phyloP scores from a whole-genome alignment of 1,139 yeast genomes.

The Blastobotrys indianensis region DNA sequence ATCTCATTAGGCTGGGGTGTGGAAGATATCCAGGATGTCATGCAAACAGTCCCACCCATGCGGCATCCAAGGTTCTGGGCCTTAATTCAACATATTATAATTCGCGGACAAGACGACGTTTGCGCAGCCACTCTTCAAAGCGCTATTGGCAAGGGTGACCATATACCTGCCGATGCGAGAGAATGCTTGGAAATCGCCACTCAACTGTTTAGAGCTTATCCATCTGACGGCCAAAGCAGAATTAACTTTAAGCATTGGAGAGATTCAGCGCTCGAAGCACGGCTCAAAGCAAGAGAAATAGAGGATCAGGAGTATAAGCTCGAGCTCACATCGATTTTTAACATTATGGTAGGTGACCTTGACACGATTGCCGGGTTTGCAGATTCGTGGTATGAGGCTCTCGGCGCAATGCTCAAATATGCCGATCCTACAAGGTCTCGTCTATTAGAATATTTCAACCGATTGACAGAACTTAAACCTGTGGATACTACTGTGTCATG shows the following conservation, averaged over 20 bases:
- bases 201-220: slow-evolving; percentile 20
- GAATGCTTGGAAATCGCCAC: slow-evolving; percentile 19
- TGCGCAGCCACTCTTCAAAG: slow-evolving; percentile 19
- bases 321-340: slow-evolving; percentile 17
- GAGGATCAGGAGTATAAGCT: slow-evolving; percentile 15
- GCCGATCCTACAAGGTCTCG: slow-evolving; percentile 51
- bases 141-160: slow-evolving; percentile 6
- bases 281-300: slow-evolving; percentile 14
- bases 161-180: slow-evolving; percentile 15
- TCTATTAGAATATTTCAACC: slow-evolving; percentile 39
- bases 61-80: slow-evolving; percentile 61
- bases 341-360: slow-evolving; percentile 45
- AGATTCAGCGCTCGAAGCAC: slow-evolving; percentile 16
- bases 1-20: slow-evolving; percentile 20
- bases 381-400: slow-evolving; percentile 66
- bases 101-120: slow-evolving; percentile 64
- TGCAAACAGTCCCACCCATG: slow-evolving; percentile 42
- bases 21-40: slow-evolving; percentile 20
- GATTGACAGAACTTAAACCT: slow-evolving; percentile 33
- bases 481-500: slow-evolving; percentile 42
- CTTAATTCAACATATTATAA: slow-evolving; percentile 49
- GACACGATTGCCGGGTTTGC: slow-evolving; percentile 46
- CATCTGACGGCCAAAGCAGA: slow-evolving; percentile 13
- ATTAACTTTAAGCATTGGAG: slow-evolving; percentile 26
- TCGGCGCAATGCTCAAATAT: slow-evolving; percentile 54